Evolutionary conservation across 768 basidiomycete species (phyloP).

Genomic region (Kwoniella newhampshirensis): DNA sequence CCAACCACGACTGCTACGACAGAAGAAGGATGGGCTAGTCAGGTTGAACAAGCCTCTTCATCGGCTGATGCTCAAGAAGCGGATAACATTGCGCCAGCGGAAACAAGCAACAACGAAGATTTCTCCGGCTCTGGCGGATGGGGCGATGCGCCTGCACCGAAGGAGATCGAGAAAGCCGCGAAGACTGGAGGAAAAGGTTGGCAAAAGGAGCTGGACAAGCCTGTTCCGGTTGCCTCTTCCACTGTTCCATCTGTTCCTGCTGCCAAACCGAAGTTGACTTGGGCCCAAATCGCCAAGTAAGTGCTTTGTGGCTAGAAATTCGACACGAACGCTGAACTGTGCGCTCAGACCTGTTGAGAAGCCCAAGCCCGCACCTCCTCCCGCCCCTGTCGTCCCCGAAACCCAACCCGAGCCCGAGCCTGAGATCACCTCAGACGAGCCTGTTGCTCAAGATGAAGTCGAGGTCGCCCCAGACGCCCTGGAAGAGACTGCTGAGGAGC

Average conservation of each 20-base stretch:
- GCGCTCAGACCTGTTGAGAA: constrained; percentile 44
- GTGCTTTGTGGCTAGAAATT: constrained; percentile 11
- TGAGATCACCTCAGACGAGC: constrained; percentile 37
- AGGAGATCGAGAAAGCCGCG: constrained; percentile 49
- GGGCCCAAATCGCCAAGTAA: constrained; percentile 55
- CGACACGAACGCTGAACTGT: neutral
- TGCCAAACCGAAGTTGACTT: constrained; percentile 52
- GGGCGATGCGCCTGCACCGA: constrained; percentile 49
- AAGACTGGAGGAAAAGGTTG: constrained; percentile 39
- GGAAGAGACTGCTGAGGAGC: constrained; percentile 26
- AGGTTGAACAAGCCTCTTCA: constrained; percentile 39
- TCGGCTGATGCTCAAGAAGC: constrained; percentile 22
- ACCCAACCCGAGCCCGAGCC: constrained; percentile 22
- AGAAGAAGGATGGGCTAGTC: constrained; percentile 46
- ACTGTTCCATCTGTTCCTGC: constrained; percentile 32
- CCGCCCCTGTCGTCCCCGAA: constrained; percentile 21
- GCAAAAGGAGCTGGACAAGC: constrained; percentile 36
- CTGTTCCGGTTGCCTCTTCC: constrained; percentile 35
- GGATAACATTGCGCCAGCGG: constrained; percentile 14
- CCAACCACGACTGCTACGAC: constrained; percentile 46
- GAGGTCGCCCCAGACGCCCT: constrained; percentile 20
- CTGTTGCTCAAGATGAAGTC: constrained; percentile 26
- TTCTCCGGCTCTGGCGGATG: constrained; percentile 49
- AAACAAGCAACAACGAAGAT: constrained; percentile 42
- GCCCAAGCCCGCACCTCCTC: constrained; percentile 47